Evolutionary conservation across 1,284 basidiomycete species (phyloP).

Genomic region (Athelia psychrophila): DNA sequence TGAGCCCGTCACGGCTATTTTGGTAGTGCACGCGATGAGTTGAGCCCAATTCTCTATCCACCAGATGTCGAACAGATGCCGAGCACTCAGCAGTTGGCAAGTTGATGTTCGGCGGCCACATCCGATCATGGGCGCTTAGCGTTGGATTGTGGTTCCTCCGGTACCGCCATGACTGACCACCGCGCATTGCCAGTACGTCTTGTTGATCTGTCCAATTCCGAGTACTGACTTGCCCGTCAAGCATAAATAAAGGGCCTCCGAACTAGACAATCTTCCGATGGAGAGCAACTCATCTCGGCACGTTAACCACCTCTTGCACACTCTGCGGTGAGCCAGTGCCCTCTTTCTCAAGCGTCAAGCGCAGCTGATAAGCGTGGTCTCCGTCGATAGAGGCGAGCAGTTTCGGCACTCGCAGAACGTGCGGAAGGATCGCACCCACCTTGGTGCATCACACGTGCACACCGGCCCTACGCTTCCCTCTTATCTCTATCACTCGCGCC

Average conservation of each 20-base stretch:
- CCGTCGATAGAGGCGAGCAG: slow-evolving; percentile 54
- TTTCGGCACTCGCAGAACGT: slow-evolving; percentile 61
- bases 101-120: too few species aligned
- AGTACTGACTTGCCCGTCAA: not conserved
- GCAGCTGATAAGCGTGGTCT: slow-evolving; percentile 2
- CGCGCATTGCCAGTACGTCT: not conserved
- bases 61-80: too few species aligned
- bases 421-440: slow-evolving; percentile 35
- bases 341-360: not conserved
- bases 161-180: not conserved
- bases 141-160: not conserved
- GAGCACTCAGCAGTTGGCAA: too few species aligned
- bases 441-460: slow-evolving; percentile 20
- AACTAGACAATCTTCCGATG: not conserved
- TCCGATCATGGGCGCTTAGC: too few species aligned
- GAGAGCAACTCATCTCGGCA: slow-evolving; percentile 15
- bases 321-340: slow-evolving; percentile 37
- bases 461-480: slow-evolving; percentile 40
- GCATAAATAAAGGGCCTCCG: not conserved
- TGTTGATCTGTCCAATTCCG: not conserved
- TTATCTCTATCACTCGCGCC: slow-evolving; percentile 29
- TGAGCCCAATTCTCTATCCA: too few species aligned
- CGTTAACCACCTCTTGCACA: slow-evolving; percentile 51
- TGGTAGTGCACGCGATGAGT: too few species aligned
- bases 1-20: too few species aligned